Conservation (phyloP, 805 yeast species). For the Blastobotrys americana region DNA sequence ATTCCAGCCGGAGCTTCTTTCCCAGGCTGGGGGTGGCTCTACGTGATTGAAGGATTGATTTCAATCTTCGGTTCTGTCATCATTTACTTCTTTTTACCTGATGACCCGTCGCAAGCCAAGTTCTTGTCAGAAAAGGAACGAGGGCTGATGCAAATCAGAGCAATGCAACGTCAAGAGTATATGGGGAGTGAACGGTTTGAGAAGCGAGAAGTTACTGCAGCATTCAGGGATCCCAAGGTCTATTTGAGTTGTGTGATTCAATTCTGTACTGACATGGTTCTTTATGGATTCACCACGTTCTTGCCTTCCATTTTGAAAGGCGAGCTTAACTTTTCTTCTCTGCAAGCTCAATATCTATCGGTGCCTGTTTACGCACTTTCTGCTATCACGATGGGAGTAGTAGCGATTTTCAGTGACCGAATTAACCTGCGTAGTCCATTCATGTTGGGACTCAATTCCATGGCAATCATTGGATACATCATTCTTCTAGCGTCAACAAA, state of each 20-base stretch:
- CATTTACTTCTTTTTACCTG: conserved; percentile 41
- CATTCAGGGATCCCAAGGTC: conserved; percentile 35
- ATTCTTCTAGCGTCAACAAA: neutral
- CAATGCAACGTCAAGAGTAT: conserved; percentile 31
- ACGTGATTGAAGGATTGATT: conserved; percentile 43
- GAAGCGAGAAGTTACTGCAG: conserved; percentile 30
- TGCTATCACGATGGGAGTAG: conserved; percentile 38
- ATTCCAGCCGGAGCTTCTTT: conserved; percentile 33
- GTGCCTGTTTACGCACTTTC: conserved; percentile 43
- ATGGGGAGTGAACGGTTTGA: conserved; percentile 31
- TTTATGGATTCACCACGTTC: conserved; percentile 41
- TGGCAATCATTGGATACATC: neutral
- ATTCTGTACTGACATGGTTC: conserved; percentile 38
- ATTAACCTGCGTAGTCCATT: neutral
- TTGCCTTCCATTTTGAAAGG: conserved; percentile 40
- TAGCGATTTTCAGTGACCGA: conserved; percentile 5
- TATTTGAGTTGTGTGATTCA: conserved; percentile 35
- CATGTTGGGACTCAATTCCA: neutral
- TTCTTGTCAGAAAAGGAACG: conserved; percentile 36
- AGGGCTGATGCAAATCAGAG: conserved; percentile 30
- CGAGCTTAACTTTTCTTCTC: conserved; percentile 36
- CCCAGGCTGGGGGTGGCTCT: conserved; percentile 46
- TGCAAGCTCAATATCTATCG: conserved; percentile 38
- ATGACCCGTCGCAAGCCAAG: conserved; percentile 35
- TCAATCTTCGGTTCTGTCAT: conserved; percentile 26